These are phyloP conservation scores for Vinca minor DNA, from an alignment of 257 asterid genomes.

Conservation along the genomic window DNA sequence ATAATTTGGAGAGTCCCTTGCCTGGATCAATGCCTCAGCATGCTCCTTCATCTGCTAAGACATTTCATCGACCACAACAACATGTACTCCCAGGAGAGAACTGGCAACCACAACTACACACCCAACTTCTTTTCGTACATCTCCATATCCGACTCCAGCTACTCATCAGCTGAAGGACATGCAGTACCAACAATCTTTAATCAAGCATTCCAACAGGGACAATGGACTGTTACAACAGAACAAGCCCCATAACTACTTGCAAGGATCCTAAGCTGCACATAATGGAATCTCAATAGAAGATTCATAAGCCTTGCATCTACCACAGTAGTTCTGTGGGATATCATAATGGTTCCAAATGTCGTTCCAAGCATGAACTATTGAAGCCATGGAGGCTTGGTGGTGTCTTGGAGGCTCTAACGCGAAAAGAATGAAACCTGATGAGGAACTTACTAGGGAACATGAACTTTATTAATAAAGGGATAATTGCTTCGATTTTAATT, in stretches of 20 bases:
- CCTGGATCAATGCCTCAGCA: slow-evolving; percentile 4
- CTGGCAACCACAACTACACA: background rate
- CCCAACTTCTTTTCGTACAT: slow-evolving; percentile 8
- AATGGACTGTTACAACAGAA: slow-evolving; percentile 6
- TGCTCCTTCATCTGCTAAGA: slow-evolving; percentile 1
- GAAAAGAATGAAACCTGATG: slow-evolving; percentile 24
- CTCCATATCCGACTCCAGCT: background rate
- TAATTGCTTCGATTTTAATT: too few relatives aligned
- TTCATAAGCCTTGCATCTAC: slow-evolving; percentile 21
- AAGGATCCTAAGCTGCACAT: slow-evolving; percentile 14
- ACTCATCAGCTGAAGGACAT: slow-evolving; percentile 18
- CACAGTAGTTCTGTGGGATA: slow-evolving; percentile 25
- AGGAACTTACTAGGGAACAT: slow-evolving; percentile 4
- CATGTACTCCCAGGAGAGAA: background rate
- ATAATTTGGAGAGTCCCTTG: slow-evolving; percentile 10
- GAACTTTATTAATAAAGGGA: background rate
- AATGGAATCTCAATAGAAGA: slow-evolving; percentile 3
- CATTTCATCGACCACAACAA: background rate
- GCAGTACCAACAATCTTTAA: slow-evolving; percentile 18
- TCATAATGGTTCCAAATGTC: slow-evolving; percentile 29
- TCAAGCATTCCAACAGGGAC: slow-evolving; percentile 21
- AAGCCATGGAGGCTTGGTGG: slow-evolving; percentile 13
- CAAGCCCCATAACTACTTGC: slow-evolving; percentile 17
- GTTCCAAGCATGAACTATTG: slow-evolving; percentile 22
- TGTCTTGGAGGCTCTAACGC: slow-evolving; percentile 14